Conservation (phyloP, 352 stramenopile genomes). For the Pythium brachiatum region DNA sequence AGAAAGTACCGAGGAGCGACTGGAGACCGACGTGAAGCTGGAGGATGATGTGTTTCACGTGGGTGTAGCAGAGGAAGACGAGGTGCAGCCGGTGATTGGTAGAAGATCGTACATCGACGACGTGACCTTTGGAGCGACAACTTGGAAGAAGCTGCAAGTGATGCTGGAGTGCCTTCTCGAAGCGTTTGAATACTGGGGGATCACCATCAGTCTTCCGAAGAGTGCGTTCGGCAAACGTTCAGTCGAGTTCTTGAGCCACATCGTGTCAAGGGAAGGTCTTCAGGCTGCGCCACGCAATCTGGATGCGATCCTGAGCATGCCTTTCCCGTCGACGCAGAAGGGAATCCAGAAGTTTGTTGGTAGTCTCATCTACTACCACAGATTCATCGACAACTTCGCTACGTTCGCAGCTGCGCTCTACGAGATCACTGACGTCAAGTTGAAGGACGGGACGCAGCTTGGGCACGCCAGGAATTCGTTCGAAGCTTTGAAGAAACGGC, state of each 20-base stretch:
- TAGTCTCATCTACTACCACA: conserved; percentile 18
- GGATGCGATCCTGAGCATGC: neutral
- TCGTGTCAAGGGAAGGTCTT: neutral
- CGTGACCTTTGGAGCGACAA: conserved; percentile 11
- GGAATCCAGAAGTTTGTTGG: conserved; percentile 22
- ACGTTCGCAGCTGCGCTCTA: conserved; percentile 13
- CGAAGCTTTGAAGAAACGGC: conserved; percentile 13
- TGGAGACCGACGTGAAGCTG: no score
- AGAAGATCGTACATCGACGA: conserved; percentile 32
- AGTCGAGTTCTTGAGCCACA: conserved; percentile 20
- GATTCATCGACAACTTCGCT: conserved; percentile 21
- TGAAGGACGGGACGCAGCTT: neutral
- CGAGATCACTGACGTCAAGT: conserved; percentile 8
- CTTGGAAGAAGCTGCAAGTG: conserved; percentile 19
- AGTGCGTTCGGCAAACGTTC: conserved; percentile 16
- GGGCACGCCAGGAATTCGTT: conserved; percentile 8
- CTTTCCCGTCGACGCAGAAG: conserved; percentile 17
- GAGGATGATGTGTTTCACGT: neutral
- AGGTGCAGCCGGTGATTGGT: neutral
- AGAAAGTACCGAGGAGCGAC: no score
- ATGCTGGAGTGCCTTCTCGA: conserved; percentile 14
- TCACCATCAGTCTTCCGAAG: conserved; percentile 29
- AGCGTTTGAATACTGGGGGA: conserved; percentile 17
- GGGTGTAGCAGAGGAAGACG: neutral
- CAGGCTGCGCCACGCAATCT: conserved; percentile 1